Evolutionary conservation across 176 grass and related monocot genomes (phyloP), one percentile per base, ranked within the genome.

Genomic region (Puya raimondii): DNA sequence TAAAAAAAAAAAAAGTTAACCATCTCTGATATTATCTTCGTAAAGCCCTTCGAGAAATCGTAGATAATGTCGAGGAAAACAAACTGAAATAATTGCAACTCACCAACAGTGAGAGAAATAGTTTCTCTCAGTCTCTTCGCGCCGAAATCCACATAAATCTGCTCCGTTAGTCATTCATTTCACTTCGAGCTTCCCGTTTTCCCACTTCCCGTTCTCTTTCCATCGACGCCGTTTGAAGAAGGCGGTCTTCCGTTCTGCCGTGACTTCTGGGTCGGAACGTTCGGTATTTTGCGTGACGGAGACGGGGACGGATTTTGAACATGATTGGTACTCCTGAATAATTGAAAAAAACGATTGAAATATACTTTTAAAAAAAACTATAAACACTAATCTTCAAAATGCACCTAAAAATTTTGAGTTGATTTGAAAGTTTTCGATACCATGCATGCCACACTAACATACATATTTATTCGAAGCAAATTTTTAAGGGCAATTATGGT

Each of bases 151-250:
- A 68, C 12, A 65, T 48, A 58, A 64, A 53, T 27, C 71, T 27
- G 76, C 13, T 26, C 67, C 10, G 66, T 33, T 42, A 42, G 5
- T 42, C 7, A 7, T 42, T 42, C 33, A 7, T 20, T 18, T 64
- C 70, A 84, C 71, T 87, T 87, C 67, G 74, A 71, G 23, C 64
- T 23, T 42, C 63, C 74, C 23, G 63, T 17, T 75, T 81, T 91
- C 7, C 71, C 84, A 64, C 70, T 91, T 1, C 49, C 74, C 71
- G 54, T 70, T 69, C 72, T 83, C 71, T 54, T 86, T 51, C 33
- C 83, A 7, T 80, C 80, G 20, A 56, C 11, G 14, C 48, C 80
- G n/a, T 17, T 64, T 12, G 25, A 49, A 17, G 23, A 21, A 15
- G 54, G 63, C 18, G 64, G 63, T 16, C 59, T 86, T 15, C 69